These are phyloP conservation scores for Fusarium tricinctum DNA, from an alignment of 2,329 filamentous ascomycete species.

Conservation along the genomic window DNA sequence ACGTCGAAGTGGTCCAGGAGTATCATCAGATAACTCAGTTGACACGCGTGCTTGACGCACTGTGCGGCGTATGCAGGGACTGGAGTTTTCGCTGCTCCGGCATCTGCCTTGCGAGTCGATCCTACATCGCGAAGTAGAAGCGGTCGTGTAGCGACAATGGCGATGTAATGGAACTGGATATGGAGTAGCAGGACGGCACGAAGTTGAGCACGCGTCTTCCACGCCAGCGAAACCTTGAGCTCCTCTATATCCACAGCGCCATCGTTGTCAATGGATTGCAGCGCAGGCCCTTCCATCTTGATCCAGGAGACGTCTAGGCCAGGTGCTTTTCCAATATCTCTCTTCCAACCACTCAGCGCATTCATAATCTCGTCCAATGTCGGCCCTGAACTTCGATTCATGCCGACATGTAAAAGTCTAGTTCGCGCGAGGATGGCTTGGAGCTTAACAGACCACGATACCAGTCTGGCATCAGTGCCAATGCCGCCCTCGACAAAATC, in stretches of 20 bases:
- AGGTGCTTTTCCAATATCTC: conserved; percentile 28
- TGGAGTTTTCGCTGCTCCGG: background rate
- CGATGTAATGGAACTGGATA: conserved; percentile 53
- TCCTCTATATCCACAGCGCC: conserved; percentile 47
- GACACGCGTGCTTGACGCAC: conserved; percentile 51
- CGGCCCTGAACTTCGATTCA: conserved; percentile 9
- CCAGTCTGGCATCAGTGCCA: conserved; percentile 50
- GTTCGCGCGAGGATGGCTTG: conserved; percentile 50
- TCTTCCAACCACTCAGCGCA: conserved; percentile 28
- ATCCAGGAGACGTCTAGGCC: conserved; percentile 35
- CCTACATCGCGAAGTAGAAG: conserved; percentile 48
- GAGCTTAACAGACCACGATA: conserved; percentile 52
- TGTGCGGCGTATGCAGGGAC: conserved; percentile 16
- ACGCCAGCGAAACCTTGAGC: conserved; percentile 46
- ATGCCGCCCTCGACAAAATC: conserved; percentile 49
- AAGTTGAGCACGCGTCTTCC: conserved; percentile 49
- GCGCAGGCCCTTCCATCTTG: conserved; percentile 1
- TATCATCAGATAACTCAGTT: conserved; percentile 51
- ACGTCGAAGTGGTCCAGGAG: conserved; percentile 53
- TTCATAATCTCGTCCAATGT: conserved; percentile 34
- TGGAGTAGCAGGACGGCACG: conserved; percentile 51
- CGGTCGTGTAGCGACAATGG: conserved; percentile 52
- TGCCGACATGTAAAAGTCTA: conserved; percentile 40
- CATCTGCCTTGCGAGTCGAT: conserved; percentile 10
- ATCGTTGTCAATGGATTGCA: conserved; percentile 11